These are phyloP conservation scores for Jamesozyma jinghongensis DNA, from an alignment of 805 yeast genomes.

Conservation along the genomic window DNA sequence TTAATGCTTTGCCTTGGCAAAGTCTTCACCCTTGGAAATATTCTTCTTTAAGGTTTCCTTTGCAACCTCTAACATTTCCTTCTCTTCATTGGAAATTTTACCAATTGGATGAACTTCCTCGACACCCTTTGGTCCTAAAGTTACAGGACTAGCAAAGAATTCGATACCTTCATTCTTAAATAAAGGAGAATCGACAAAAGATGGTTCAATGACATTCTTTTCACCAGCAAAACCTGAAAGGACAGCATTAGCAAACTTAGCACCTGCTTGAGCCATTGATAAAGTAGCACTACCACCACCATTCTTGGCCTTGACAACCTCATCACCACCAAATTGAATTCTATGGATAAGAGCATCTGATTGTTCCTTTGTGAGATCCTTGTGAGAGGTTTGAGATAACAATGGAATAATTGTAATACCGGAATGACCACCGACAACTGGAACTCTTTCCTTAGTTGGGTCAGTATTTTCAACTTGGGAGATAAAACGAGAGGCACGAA, in stretches of 20 bases:
- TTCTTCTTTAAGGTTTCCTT: conserved; percentile 84
- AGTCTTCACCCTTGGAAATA: conserved; percentile 88
- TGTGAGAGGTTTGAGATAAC: conserved; percentile 73
- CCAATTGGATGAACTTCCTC: conserved; percentile 74
- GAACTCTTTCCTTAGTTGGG: conserved; percentile 67
- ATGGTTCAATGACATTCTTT: conserved; percentile 54
- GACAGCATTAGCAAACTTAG: conserved; percentile 59
- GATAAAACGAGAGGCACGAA: conserved; percentile 81
- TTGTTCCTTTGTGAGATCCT: conserved; percentile 46
- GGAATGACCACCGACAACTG: conserved; percentile 96
- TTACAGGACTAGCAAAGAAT: conserved; percentile 91
- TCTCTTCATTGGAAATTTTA: conserved; percentile 64
- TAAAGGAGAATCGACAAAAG: conserved; percentile 74
- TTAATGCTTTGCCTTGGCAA: conserved; percentile 37
- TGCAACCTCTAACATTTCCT: conserved; percentile 71
- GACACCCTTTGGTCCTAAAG: conserved; percentile 88
- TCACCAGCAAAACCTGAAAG: conserved; percentile 58
- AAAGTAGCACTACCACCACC: conserved; percentile 93
- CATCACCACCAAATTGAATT: conserved; percentile 95
- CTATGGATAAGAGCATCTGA: conserved; percentile 66
- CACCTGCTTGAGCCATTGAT: conserved; percentile 91
- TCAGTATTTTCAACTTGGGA: conserved; percentile 45
- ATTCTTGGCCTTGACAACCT: conserved; percentile 86
- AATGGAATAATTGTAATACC: conserved; percentile 94
- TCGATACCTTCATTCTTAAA: conserved; percentile 85